Evolutionary conservation across 1,284 basidiomycete genomes (phyloP).

Genomic region (Ceratobasidium sp.): DNA sequence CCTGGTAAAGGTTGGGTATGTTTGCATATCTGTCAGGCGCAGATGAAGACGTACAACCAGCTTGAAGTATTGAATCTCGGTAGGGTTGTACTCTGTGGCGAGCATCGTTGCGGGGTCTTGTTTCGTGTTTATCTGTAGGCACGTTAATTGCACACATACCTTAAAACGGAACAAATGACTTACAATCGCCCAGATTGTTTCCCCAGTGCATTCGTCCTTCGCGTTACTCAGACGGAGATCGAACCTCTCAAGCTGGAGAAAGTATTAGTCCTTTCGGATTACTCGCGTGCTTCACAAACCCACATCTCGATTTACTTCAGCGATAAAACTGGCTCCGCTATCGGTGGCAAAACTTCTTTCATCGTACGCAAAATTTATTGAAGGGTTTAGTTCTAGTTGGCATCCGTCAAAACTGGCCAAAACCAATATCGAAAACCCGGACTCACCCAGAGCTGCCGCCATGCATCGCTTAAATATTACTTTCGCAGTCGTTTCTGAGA

Average conservation of each 20-base stretch:
- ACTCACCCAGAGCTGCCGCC: constrained; percentile 19
- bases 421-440: background rate
- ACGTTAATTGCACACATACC: background rate
- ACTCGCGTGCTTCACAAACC: constrained; percentile 2
- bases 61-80: constrained; percentile 83
- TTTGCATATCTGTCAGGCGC: background rate
- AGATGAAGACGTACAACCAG: constrained; percentile 63
- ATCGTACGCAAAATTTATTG: constrained; percentile 1
- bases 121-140: constrained; percentile 70
- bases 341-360: constrained; percentile 30
- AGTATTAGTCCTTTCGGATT: background rate
- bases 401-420: background rate
- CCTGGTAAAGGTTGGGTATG: constrained; percentile 55
- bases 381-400: constrained; percentile 14
- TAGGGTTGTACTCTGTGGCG: constrained; percentile 77
- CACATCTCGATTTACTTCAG: constrained; percentile 34
- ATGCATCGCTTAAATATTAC: constrained; percentile 29
- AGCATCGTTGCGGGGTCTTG: constrained; percentile 79
- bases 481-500: constrained; percentile 31
- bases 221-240: constrained; percentile 71
- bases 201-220: constrained; percentile 68
- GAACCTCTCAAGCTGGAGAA: constrained; percentile 63
- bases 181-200: constrained; percentile 70
- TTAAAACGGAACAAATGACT: constrained; percentile 1
- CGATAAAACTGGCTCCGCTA: constrained; percentile 14